Evolutionary conservation across 2,329 filamentous ascomycete species (phyloP), one percentile per base, ranked within the genome.

Genomic region (Ampelomyces quisqualis): DNA sequence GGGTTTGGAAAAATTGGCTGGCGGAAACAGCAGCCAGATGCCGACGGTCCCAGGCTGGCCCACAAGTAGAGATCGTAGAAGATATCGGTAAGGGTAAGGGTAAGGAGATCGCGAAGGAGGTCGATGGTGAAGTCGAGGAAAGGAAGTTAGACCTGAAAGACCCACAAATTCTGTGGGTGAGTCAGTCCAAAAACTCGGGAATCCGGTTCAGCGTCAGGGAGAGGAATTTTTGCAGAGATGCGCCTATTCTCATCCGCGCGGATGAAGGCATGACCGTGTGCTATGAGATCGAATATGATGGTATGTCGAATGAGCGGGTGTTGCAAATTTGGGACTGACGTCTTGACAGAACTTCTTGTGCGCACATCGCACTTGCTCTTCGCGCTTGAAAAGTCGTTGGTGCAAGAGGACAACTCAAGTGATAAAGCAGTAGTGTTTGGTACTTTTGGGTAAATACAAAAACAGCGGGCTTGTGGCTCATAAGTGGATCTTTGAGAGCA

Each of bases 1-100:
- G 87, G 19, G 74, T 93, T 0, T 90, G 82, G 76, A 77, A 86
- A 37, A 72, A 83, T 11, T 93, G 88, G 87, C 70, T 93, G 23
- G 73, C 74, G 5, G 67, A 74, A 18, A 72, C 70, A 34, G 64
- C 54, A 47, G 58, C 47, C 7, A 55, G 30, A 20, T 36, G 36
- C 34, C 44, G 18, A 51, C 54, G 37, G 39, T 57, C 11, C 23
- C 49, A 39, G 32, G 21, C 33, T 22, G 33, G 34, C 7, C n/a
- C 35, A 5, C 19, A 23, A 33, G 30, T 31, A 5, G 55, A 68
- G 46, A 48, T 58, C 34, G 54, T 52, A 40, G 55, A 68, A 46
- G 47, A 58, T 35, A 54, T 52, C 40, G 55, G 55, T 34, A 43
- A 49, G 20, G 40, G 50, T 8, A 61, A 59, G 34, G 59, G 51